These are phyloP conservation scores for Castanea crenata DNA, from an alignment of 306 rosid species.

Conservation along the genomic window DNA sequence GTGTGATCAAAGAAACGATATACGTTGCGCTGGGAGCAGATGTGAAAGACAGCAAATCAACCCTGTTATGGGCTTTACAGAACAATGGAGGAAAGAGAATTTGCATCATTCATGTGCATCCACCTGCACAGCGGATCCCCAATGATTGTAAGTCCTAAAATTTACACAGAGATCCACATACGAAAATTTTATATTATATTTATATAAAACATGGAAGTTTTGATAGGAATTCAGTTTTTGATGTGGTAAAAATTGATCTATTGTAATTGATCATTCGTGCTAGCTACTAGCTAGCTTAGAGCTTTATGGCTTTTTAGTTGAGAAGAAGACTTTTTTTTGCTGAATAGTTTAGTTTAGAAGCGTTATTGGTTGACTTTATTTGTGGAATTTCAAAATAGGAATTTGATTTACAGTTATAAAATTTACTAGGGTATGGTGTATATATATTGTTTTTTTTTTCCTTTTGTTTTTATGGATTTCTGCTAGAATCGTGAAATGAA, in stretches of 20 bases:
- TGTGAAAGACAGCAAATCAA: slow-evolving; percentile 54
- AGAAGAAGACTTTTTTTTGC: no score
- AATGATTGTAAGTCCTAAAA: slow-evolving; percentile 43
- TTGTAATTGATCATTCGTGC: no score
- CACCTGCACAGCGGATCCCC: slow-evolving; percentile 65
- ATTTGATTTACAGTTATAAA: background rate
- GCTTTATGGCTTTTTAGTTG: no score
- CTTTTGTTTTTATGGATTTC: no score
- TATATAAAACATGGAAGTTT: background rate
- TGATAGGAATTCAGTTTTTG: background rate
- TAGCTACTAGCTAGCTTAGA: no score
- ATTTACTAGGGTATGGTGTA: no score
- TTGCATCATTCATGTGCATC: slow-evolving; percentile 62
- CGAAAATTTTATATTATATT: background rate
- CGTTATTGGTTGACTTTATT: background rate
- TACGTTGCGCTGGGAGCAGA: slow-evolving; percentile 67
- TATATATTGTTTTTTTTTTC: no score
- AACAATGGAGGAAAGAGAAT: slow-evolving; percentile 72
- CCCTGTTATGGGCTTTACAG: slow-evolving; percentile 65
- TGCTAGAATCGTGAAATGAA: background rate
- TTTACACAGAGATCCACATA: background rate
- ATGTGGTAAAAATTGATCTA: background rate
- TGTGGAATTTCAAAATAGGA: background rate
- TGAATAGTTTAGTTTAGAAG: background rate
- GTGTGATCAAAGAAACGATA: slow-evolving; percentile 37